A percentile compares a stretch with the other conserved stretches of the same genome.
Evolutionary conservation across 2,329 filamentous ascomycete genomes (phyloP).

Genomic region (Calonectria pseudoturangicola): DNA sequence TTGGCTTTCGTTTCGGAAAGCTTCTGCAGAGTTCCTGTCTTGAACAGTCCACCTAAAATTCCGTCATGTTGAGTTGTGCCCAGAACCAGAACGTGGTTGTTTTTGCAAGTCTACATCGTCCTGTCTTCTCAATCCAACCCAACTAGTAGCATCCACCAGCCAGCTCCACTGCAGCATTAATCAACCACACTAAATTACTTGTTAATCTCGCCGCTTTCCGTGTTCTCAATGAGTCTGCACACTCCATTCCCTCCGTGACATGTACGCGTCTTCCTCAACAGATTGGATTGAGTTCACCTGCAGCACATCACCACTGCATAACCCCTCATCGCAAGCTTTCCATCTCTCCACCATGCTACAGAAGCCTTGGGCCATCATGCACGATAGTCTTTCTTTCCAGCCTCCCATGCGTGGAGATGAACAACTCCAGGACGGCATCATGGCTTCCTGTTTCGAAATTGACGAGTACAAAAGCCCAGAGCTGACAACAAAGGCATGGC

Average conservation of each 20-base stretch:
- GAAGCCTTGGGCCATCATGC: conserved; percentile 36
- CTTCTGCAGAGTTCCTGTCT: neutral
- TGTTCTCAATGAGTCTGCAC: neutral
- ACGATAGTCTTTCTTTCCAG: conserved; percentile 36
- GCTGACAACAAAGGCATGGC: conserved; percentile 16
- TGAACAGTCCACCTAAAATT: neutral
- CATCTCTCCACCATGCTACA: neutral
- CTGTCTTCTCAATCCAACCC: neutral
- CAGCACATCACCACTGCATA: conserved; percentile 11
- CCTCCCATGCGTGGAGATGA: neutral
- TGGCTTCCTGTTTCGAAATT: neutral
- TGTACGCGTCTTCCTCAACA: neutral
- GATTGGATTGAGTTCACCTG: conserved; percentile 19
- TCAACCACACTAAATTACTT: neutral
- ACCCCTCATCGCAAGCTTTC: conserved; percentile 22
- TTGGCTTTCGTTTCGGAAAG: conserved; percentile 7
- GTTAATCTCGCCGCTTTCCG: neutral
- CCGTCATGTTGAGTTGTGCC: neutral
- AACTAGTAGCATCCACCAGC: neutral
- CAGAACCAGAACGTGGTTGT: neutral
- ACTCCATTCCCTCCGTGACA: neutral
- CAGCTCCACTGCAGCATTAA: neutral
- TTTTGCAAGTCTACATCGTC: neutral
- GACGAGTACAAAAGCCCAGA: conserved; percentile 46
- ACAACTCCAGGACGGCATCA: conserved; percentile 18